phyloP scores from a whole-genome alignment of 306 rosid genomes.

The Fragaria ananassa region DNA sequence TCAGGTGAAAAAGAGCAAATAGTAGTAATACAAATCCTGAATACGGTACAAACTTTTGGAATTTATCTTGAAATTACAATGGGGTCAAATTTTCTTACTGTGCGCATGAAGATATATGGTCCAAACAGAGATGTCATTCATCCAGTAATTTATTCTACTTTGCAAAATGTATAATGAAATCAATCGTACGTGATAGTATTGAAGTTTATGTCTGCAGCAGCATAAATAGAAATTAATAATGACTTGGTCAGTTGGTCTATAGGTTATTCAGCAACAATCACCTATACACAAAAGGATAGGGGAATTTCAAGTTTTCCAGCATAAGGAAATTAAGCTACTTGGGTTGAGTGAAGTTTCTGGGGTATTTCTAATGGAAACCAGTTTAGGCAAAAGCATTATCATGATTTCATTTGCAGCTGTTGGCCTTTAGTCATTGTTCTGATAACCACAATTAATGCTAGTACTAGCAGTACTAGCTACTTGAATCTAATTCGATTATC shows the following conservation, averaged over 20 bases:
- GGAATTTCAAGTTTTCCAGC: not conserved
- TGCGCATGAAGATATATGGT: not conserved
- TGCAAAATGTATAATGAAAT: not conserved
- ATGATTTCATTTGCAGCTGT: not conserved
- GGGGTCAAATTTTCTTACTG: not conserved
- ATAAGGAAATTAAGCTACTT: not conserved
- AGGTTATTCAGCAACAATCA: not conserved
- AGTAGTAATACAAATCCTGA: not conserved
- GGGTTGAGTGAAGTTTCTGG: slow-evolving; percentile 8
- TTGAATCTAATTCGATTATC: not conserved
- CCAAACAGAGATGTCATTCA: not conserved
- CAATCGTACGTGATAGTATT: not conserved
- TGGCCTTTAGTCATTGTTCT: not conserved
- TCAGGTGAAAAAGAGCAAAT: slow-evolving; percentile 2
- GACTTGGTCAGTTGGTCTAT: not conserved
- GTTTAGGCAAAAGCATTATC: slow-evolving; percentile 3
- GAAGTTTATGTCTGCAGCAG: not conserved
- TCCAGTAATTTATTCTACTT: not conserved
- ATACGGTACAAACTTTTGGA: not conserved
- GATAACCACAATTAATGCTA: not conserved
- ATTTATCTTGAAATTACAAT: not conserved
- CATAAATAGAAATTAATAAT: not conserved
- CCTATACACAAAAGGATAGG: not conserved
- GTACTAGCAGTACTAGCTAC: not conserved
- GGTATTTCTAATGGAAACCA: not conserved